Conservation (phyloP, 305 asterid genomes). For the Caryopteris hybrid region DNA sequence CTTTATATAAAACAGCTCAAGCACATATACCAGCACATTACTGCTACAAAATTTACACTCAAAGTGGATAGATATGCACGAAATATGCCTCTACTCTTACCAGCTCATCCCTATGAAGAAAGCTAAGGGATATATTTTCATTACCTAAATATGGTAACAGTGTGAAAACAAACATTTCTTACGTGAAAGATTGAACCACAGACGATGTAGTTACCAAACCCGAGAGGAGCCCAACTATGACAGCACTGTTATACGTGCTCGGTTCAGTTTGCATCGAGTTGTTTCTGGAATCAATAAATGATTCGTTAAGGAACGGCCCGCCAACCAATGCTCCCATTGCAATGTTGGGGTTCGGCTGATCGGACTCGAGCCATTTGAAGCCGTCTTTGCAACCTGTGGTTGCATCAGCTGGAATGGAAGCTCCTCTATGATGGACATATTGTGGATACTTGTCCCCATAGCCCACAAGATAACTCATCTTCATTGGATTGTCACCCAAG, state of each 20-base stretch:
- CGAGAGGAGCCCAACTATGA: conserved; percentile 78
- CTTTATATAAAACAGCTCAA: background rate
- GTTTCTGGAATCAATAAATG: conserved; percentile 75
- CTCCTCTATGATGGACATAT: conserved; percentile 89
- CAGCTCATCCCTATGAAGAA: background rate
- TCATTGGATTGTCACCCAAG: conserved; percentile 75
- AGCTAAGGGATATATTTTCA: background rate
- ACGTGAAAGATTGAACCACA: conserved; percentile 63
- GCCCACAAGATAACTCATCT: conserved; percentile 89
- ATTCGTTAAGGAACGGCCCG: conserved; percentile 82
- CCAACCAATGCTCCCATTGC: conserved; percentile 92
- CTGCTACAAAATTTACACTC: conserved; percentile 26
- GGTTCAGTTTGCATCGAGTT: conserved; percentile 94
- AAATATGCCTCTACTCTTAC: background rate
- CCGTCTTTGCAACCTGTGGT: conserved; percentile 79
- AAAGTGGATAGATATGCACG: background rate
- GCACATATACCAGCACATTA: conserved; percentile 8
- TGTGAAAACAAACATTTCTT: background rate
- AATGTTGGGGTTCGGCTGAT: conserved; percentile 71
- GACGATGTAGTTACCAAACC: conserved; percentile 88
- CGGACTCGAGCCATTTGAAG: conserved; percentile 71
- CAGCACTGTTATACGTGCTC: conserved; percentile 81
- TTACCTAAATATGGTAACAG: background rate
- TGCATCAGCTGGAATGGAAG: conserved; percentile 70
- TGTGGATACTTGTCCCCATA: conserved; percentile 82